A percentile compares a stretch with the other conserved stretches of the same genome.
These are phyloP conservation scores for Solanum tarijense DNA, from an alignment of 257 asterid genomes.

Conservation along the genomic window DNA sequence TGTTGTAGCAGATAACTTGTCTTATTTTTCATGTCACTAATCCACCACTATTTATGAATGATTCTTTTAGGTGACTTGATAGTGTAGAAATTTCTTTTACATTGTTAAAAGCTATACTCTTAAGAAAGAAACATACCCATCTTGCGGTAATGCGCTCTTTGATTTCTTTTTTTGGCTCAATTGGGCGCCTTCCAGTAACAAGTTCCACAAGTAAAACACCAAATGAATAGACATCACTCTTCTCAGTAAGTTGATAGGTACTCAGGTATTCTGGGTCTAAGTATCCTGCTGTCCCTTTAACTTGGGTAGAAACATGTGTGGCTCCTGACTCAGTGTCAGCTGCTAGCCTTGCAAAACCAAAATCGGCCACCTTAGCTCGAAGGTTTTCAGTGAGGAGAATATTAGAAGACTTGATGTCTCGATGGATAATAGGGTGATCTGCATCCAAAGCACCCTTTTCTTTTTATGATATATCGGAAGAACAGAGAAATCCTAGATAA, in stretches of 20 bases:
- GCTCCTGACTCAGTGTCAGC: constrained; percentile 72
- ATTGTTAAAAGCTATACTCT: neutral
- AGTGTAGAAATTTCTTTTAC: neutral
- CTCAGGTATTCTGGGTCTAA: constrained; percentile 89
- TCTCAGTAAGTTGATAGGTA: constrained; percentile 89
- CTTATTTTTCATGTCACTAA: no score
- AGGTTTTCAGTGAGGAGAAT: constrained; percentile 77
- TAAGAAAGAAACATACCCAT: constrained; percentile 55
- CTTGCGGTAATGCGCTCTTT: constrained; percentile 75
- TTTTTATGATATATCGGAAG: neutral
- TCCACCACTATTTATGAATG: no score
- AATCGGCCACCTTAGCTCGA: constrained; percentile 97
- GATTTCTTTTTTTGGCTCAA: constrained; percentile 62
- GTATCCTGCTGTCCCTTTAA: constrained; percentile 97
- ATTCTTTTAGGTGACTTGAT: neutral
- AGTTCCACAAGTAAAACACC: constrained; percentile 84
- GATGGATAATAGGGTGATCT: constrained; percentile 93
- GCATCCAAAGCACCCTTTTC: constrained; percentile 17
- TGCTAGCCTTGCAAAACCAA: constrained; percentile 80
- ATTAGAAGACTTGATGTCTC: constrained; percentile 97
- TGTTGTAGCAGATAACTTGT: neutral
- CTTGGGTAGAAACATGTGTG: constrained; percentile 92
- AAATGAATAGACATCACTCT: constrained; percentile 92
- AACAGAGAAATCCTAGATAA: neutral
- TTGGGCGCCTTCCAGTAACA: constrained; percentile 82